These are phyloP conservation scores for Solanum bulbocastanum DNA, from an alignment of 257 asterid species.

Conservation along the genomic window DNA sequence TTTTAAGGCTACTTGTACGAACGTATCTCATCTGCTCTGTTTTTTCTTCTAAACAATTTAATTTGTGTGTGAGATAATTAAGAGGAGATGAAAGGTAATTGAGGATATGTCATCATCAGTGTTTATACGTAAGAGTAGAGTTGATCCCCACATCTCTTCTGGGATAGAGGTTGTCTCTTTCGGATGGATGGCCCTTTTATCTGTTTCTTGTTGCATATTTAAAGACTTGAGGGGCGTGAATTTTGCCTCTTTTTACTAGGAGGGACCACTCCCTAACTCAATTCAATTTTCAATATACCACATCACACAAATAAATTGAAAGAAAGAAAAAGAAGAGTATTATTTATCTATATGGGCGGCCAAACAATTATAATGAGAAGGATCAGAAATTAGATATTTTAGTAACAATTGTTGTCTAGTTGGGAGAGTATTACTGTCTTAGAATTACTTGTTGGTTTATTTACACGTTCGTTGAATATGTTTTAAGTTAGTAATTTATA, in stretches of 20 bases:
- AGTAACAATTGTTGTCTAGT: not conserved
- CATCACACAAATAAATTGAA: not conserved
- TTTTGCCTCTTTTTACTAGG: not conserved
- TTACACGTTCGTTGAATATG: not conserved
- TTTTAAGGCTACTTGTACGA: conserved; percentile 46
- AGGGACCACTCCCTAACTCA: not conserved
- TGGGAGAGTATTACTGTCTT: not conserved
- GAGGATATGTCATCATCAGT: not conserved
- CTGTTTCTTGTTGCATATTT: conserved; percentile 4
- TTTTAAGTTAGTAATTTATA: not conserved
- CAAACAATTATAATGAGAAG: not conserved
- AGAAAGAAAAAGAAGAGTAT: not conserved
- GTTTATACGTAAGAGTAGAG: not conserved
- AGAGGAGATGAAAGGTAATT: not conserved
- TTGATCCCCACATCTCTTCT: not conserved
- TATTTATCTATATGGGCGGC: not conserved
- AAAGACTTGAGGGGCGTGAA: not conserved
- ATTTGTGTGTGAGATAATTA: not conserved
- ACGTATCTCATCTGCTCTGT: conserved; percentile 39
- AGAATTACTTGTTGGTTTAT: not conserved
- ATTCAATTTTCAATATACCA: not conserved
- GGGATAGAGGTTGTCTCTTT: not conserved
- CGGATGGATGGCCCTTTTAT: not conserved
- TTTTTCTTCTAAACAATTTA: not conserved
- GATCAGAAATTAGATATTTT: not conserved